Conservation (phyloP, 1,284 basidiomycete genomes). For the Vanrija pseudolonga region DNA sequence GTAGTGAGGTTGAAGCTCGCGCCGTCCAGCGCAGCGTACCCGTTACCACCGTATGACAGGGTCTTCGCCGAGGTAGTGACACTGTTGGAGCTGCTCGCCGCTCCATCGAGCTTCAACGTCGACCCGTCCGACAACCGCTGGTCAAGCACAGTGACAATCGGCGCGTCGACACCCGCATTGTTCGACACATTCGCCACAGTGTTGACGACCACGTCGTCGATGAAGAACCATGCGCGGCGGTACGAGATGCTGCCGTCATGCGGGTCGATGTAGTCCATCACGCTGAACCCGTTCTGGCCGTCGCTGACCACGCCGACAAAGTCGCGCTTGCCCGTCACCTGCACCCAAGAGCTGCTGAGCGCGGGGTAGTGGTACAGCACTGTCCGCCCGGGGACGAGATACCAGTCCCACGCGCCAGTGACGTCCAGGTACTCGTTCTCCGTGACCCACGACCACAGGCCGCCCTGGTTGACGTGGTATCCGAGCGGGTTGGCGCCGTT, state of each 20-base stretch:
- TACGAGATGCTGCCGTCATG: constrained; percentile 56
- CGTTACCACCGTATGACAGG: constrained; percentile 25
- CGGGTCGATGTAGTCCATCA: constrained; percentile 57
- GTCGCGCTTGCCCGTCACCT: constrained; percentile 52
- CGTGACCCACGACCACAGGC: constrained; percentile 60
- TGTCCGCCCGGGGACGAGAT: constrained; percentile 65
- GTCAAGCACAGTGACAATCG: constrained; percentile 63
- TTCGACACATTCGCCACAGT: constrained; percentile 57
- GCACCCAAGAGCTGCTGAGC: constrained; percentile 52
- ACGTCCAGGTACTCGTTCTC: constrained; percentile 68
- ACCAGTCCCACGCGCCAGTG: constrained; percentile 66
- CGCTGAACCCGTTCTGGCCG: constrained; percentile 56
- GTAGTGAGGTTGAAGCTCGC: constrained; percentile 47
- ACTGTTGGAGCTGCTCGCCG: neutral
- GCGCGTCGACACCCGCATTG: constrained; percentile 42
- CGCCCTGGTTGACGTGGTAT: constrained; percentile 64
- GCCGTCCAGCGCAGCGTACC: constrained; percentile 20
- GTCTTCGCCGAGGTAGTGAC: constrained; percentile 10
- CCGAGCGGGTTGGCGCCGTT: constrained; percentile 59
- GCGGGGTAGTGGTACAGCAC: constrained; percentile 57
- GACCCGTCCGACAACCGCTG: constrained; percentile 52
- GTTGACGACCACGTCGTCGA: constrained; percentile 60
- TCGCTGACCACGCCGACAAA: constrained; percentile 65
- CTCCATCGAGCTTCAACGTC: constrained; percentile 51
- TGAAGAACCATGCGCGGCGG: constrained; percentile 69